Evolutionary conservation across 495 filamentous ascomycete genomes (phyloP).

Genomic region (Talaromyces trachyspermus): DNA sequence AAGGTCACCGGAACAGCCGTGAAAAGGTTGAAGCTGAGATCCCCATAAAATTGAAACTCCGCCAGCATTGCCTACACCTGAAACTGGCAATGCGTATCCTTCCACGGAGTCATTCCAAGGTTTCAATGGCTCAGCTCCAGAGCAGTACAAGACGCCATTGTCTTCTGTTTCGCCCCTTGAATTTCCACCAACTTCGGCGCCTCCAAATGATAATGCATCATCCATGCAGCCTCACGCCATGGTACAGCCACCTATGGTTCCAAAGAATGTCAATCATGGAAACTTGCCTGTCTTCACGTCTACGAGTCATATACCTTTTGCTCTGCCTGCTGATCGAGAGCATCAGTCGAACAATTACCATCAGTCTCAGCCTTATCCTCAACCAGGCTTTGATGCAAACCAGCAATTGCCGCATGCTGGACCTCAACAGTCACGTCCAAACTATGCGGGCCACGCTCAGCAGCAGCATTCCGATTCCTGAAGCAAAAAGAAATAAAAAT

Average conservation of each 20-base stretch:
- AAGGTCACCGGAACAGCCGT: no score
- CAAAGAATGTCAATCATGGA: conserved; percentile 30
- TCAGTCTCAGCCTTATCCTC: background rate
- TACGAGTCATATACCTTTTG: conserved; percentile 45
- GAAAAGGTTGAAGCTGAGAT: no score
- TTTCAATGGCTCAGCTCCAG: background rate
- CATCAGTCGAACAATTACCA: background rate
- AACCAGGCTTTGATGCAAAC: background rate
- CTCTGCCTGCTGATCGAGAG: background rate
- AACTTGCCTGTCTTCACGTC: conserved; percentile 47
- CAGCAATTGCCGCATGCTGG: background rate
- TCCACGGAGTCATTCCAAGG: background rate
- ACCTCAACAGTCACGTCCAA: background rate
- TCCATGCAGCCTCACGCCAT: conserved; percentile 12
- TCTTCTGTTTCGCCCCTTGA: background rate
- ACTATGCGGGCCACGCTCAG: background rate
- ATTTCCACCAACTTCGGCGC: conserved; percentile 21
- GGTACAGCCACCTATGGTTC: conserved; percentile 22
- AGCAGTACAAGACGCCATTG: background rate
- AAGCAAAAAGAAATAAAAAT: no score
- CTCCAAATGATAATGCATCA: conserved; percentile 3
- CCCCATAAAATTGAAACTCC: background rate
- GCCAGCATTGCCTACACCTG: no score
- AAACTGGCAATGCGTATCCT: background rate
- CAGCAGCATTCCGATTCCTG: background rate